Evolutionary conservation across 192 early-diverging fungal genomes (phyloP).

Genomic region (Umbelopsis isabellina): DNA sequence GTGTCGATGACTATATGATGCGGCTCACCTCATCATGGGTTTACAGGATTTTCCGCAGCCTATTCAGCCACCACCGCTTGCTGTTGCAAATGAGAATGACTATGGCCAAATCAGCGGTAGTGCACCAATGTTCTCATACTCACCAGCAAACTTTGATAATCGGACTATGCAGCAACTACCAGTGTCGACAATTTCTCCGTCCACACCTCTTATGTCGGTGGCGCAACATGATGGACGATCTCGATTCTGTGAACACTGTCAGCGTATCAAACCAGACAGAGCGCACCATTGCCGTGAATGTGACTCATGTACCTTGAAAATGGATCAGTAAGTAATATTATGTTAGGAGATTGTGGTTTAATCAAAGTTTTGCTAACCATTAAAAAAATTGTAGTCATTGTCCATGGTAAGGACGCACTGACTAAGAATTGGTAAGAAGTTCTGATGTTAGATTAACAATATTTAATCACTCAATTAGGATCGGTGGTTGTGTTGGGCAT

Average conservation of each 20-base stretch:
- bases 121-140: slow-evolving; percentile 20
- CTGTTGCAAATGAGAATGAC: background rate
- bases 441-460: slow-evolving; percentile 16
- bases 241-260: slow-evolving; percentile 35
- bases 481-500: slow-evolving; percentile 55
- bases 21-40: background rate
- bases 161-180: slow-evolving; percentile 13
- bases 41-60: slow-evolving; percentile 9
- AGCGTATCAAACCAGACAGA: slow-evolving; percentile 52
- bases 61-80: slow-evolving; percentile 2
- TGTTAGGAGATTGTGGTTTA: background rate
- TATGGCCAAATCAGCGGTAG: background rate
- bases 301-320: slow-evolving; percentile 56
- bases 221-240: slow-evolving; percentile 30
- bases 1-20: too few species aligned
- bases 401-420: slow-evolving; percentile 19
- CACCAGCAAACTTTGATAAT: slow-evolving; percentile 27
- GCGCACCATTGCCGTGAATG: slow-evolving; percentile 61
- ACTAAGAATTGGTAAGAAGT: background rate
- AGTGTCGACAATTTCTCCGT: background rate
- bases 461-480: slow-evolving; percentile 31
- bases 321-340: slow-evolving; percentile 58
- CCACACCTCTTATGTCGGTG: slow-evolving; percentile 26
- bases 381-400: slow-evolving; percentile 32
- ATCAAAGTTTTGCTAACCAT: background rate